Evolutionary conservation across 1,284 basidiomycete genomes (phyloP), one percentile per base, ranked within the genome.

Genomic region (Ustilago shanxiensis): DNA sequence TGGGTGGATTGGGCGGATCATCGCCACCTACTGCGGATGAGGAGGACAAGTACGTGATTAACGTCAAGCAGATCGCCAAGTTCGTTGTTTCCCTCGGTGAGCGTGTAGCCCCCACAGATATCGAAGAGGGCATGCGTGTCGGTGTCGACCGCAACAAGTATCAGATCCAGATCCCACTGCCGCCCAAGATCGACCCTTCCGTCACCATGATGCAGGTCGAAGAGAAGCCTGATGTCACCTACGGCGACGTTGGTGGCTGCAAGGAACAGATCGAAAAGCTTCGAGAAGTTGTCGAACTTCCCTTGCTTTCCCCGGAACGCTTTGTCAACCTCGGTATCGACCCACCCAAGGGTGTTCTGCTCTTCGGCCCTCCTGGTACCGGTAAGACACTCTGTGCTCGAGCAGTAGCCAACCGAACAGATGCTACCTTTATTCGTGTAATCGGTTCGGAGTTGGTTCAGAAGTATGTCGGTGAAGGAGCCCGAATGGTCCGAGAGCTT

Each of bases 151-250:
- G 94, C 57, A 95, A 92, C 80, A 98, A 98, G 87, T 99, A 99
- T 87, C 95, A 98, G 87, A 99, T 99, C 79, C 95, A 98, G 88
- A 98, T 99, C 77, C 97, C 97, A n/a, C 88, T 99, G n/a, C 97
- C 97, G 49, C 97, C 97, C 41, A 98, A 97, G 89, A 99, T 99
- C 80, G 97, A 99, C 87, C 95, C 97, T 3, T 97, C 95, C 0
- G 97, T 99, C 4, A 99, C 97, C 16, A 98, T 99, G 96, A 99
- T 99, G 97, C 96, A 99, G 87, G 96, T 99, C 51, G 96, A 99
- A 87, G 96, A 99, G 88, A 96, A 98, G 87, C 96, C 96, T 1
- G 96, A 98, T 83, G 95, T 99, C 55, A 98, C 96, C 2, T 99
- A 99, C 86, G 95, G 95, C 10, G 97, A 99, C 83, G 91, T 99